Evolutionary conservation across 352 stramenopile species (phyloP).

Genomic region (Phytophthora palmivora): DNA sequence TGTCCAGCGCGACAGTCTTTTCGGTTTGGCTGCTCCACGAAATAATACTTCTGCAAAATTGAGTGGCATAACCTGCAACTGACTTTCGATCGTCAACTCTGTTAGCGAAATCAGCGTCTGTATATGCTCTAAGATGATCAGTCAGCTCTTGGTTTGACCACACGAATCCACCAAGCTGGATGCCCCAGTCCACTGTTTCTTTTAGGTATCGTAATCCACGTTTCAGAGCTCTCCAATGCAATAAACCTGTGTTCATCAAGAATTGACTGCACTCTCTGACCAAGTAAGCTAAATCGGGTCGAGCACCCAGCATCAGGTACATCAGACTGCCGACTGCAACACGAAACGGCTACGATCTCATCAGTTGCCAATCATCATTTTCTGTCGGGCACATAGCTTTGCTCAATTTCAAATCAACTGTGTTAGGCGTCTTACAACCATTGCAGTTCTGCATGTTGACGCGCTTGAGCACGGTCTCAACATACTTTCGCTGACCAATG

Average conservation of each 20-base stretch:
- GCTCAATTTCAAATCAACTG: constrained; percentile 18
- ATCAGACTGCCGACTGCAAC: constrained; percentile 15
- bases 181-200: no score
- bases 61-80: constrained; percentile 25
- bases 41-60: constrained; percentile 25
- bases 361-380: constrained; percentile 7
- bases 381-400: no score
- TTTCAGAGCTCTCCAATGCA: constrained; percentile 25
- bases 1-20: no score
- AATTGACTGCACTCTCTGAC: constrained; percentile 29
- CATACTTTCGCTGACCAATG: constrained; percentile 28
- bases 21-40: no score
- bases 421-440: constrained; percentile 13
- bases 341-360: constrained; percentile 9
- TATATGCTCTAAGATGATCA: no score
- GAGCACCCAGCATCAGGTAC: constrained; percentile 27
- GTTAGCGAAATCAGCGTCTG: no score
- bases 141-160: no score
- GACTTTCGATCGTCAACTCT: constrained; percentile 29
- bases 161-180: no score
- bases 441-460: constrained; percentile 30
- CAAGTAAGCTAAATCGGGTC: constrained; percentile 20
- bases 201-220: no score
- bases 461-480: constrained; percentile 12
- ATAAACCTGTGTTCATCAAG: constrained; percentile 15